Base-by-base conservation (phyloP, 139 green algal genomes). In the Nannochloris sp. region DNA sequence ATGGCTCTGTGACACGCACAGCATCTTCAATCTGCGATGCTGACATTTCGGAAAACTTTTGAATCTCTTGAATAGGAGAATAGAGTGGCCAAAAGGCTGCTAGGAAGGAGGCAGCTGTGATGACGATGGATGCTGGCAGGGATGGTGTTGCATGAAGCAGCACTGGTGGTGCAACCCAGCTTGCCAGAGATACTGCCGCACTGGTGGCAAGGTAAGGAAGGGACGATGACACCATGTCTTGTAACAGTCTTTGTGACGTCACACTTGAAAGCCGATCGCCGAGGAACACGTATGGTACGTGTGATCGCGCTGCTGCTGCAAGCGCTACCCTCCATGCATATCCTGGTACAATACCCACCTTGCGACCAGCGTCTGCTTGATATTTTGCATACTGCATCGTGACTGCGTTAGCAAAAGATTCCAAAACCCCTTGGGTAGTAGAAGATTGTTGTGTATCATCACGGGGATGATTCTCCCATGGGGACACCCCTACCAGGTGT, bases 21-120 rank as follows among this genome's bases (percentile, higher is more conserved):
- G 73, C 62, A 2, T 75, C 85, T 75, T 96, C 88, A 16, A 96
- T 91, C 64, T 87, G 69, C 27, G 80, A 68, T 10, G 68, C 70
- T 36, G 50, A 34, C 74, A 84, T 72, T 9, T 64, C 60, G 60
- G 75, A 58, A 44, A 93, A 82, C 6, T 44, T 44, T 18, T 59
- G 68, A 8, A 93, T 75, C 74, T 92, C 85, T 5, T 74, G 4
- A 36, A 91, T 72, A 0, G 87, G 87, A 2, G 55, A 73, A 16
- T 83, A 31, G 19, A 94, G 50, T 0, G 88, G 86, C 72, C 71
- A 83, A 43, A 74, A 18, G 10, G 60, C 60, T 25, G 49, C 40
- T 4, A 44, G 44, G 55, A 89, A 46, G n/a, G 62, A 72, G 55
- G 68, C 59, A 11, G 66, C 67, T 10, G 58, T 77, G 2, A 61